Conservation (phyloP, 2,329 filamentous ascomycete genomes). For the Ambrosiella cleistominuta region DNA sequence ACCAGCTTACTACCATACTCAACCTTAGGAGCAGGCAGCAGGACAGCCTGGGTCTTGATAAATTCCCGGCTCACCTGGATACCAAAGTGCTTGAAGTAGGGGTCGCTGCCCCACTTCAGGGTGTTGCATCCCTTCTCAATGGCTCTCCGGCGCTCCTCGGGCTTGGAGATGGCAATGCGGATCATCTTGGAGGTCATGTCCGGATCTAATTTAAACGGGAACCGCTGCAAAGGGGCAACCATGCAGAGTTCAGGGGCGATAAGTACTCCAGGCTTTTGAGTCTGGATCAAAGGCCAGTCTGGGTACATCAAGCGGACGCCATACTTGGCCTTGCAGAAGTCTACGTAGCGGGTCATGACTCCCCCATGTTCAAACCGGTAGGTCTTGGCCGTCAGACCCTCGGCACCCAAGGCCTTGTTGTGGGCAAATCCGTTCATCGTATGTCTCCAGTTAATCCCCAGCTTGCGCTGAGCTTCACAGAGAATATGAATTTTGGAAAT, state of each 20-base stretch:
- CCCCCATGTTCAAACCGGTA: constrained; percentile 37
- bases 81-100: constrained; percentile 54
- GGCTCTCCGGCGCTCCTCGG: constrained; percentile 45
- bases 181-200: constrained; percentile 72
- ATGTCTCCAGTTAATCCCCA: constrained; percentile 32
- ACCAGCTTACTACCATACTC: constrained; percentile 21
- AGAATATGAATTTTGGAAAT: constrained; percentile 38
- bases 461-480: constrained; percentile 29
- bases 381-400: constrained; percentile 32
- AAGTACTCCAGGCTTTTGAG: constrained; percentile 29
- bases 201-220: constrained; percentile 42
- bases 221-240: constrained; percentile 38
- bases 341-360: constrained; percentile 27
- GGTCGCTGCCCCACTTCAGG: constrained; percentile 51
- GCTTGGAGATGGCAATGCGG: constrained; percentile 72
- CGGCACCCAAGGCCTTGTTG: constrained; percentile 23
- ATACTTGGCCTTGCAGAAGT: constrained; percentile 42
- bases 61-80: constrained; percentile 49
- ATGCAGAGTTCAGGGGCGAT: constrained; percentile 47
- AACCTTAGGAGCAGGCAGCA: constrained; percentile 48
- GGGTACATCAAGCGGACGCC: constrained; percentile 29
- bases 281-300: constrained; percentile 39
- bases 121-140: constrained; percentile 52
- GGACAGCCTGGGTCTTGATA: constrained; percentile 47
- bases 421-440: constrained; percentile 35